These are phyloP conservation scores for Russula emetica DNA, from an alignment of 768 basidiomycete genomes.

Conservation along the genomic window DNA sequence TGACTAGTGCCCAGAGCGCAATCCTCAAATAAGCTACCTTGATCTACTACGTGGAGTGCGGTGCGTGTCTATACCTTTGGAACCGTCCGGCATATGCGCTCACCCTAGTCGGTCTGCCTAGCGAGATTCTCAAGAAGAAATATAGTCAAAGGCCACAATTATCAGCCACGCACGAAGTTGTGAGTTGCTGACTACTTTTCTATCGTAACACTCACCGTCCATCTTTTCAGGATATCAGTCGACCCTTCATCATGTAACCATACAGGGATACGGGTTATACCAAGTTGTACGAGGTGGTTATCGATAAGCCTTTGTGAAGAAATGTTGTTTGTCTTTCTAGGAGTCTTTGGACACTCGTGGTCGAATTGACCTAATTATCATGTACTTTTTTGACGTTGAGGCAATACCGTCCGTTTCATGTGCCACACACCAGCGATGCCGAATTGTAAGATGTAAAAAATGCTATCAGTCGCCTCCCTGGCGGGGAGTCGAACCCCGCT, in stretches of 20 bases:
- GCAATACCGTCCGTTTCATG: too few relatives aligned
- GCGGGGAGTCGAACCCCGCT: constrained; percentile 38
- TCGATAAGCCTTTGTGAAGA: neutral
- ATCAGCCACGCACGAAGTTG: constrained; percentile 68
- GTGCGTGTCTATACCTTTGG: constrained; percentile 4
- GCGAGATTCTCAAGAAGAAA: constrained; percentile 51
- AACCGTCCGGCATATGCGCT: neutral
- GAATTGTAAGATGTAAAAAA: neutral
- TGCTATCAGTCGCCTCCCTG: constrained; percentile 25
- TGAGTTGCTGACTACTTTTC: constrained; percentile 30
- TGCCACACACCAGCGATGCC: too few relatives aligned
- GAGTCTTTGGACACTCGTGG: neutral
- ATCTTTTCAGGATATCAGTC: constrained; percentile 6
- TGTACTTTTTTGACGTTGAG: neutral
- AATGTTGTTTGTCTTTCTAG: neutral
- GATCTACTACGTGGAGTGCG: constrained; percentile 19
- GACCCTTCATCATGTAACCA: constrained; percentile 16
- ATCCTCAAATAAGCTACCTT: constrained; percentile 37
- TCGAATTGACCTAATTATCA: neutral
- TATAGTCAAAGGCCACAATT: constrained; percentile 72
- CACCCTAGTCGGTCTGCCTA: constrained; percentile 27
- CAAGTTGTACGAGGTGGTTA: neutral
- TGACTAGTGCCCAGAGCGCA: constrained; percentile 28
- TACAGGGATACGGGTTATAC: neutral
- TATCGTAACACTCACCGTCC: neutral